Evolutionary conservation across 208 protist genomes (phyloP), one percentile per base, ranked within the genome.

Genomic region (Tritrichomonas foetus): DNA sequence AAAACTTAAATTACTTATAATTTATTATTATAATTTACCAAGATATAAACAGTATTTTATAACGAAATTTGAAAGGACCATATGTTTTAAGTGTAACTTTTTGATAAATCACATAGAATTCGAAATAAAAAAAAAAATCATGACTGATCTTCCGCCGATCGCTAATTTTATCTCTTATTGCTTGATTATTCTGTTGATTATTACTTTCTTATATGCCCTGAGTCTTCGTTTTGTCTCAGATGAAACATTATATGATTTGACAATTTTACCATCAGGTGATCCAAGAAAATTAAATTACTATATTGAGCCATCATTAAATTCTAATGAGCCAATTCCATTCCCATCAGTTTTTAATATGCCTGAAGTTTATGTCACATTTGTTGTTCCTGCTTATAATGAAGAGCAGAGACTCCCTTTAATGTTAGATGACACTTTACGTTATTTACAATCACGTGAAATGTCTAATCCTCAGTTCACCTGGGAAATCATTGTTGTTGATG

Each of bases 331-430:
- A 9, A 25, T 82, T 53, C 74, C 74, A 49, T 82, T 53, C 41
- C 74, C 74, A 22, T 47, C 82, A 8, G 55, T 93, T 20, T 93
- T 57, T 30, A 13, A 27, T 14, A 39, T 61, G 8, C 80, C 94
- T 33, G 47, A 47, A 72, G 80, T 93, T 61, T 80, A 74, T 39
- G 64, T 94, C 36, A 94, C 94, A 30, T 75, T 95, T n/a, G 80
- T 95, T 39, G 78, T 95, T 47, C 94, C 94, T 27, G 94, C 94
- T n/a, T 95, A 93, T 74, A 94, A 95, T 53, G 94, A 95, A 80
- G 14, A 82, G 47, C 66, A 94, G 41, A 66, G 94, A 14, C 72
- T 95, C 0, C 27, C 47, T 30, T 36, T 39, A 75, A 94, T 93
- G 94, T 49, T 95, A 27, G 66, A 94, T 72, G 75, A 94, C 30